Percentiles rank a stretch among this genome's conserved stretches.
These are phyloP conservation scores for Suhomyces kilbournensis DNA, from an alignment of 805 yeast species.

Conservation along the genomic window DNA sequence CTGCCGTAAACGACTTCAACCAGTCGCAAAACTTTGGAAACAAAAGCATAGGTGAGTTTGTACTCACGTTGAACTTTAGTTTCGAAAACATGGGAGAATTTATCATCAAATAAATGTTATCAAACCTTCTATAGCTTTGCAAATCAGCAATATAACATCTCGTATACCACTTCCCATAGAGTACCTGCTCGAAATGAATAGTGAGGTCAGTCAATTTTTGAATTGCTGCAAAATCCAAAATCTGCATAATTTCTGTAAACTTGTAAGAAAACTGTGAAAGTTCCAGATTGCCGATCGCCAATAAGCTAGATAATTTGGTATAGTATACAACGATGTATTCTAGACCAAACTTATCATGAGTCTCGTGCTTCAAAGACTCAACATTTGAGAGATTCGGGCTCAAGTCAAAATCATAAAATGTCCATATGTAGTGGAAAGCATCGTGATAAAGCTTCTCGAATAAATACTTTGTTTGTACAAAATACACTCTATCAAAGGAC, in stretches of 20 bases:
- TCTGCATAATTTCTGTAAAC: not conserved
- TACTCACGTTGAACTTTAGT: slow-evolving; percentile 15
- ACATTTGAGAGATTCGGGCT: not conserved
- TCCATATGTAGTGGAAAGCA: not conserved
- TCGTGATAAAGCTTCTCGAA: not conserved
- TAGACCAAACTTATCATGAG: not conserved
- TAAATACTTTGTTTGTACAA: not conserved
- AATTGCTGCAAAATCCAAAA: not conserved
- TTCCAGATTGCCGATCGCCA: not conserved
- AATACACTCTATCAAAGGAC: not conserved
- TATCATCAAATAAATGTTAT: slow-evolving; percentile 15
- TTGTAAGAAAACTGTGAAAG: not conserved
- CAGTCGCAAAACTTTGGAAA: slow-evolving; percentile 25
- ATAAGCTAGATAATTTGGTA: not conserved
- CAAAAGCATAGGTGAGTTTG: slow-evolving; percentile 22
- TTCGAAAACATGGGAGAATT: slow-evolving; percentile 4
- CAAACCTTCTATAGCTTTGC: slow-evolving; percentile 15
- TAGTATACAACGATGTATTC: not conserved
- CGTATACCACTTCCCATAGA: slow-evolving; percentile 16
- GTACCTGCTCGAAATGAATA: slow-evolving; percentile 10
- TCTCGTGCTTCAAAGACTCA: not conserved
- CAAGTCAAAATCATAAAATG: not conserved
- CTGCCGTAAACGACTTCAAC: slow-evolving; percentile 3
- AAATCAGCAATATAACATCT: slow-evolving; percentile 10
- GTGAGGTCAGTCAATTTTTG: not conserved